Base-by-base conservation (phyloP, 768 basidiomycete genomes). In the Macrolepiota fuliginosa region DNA sequence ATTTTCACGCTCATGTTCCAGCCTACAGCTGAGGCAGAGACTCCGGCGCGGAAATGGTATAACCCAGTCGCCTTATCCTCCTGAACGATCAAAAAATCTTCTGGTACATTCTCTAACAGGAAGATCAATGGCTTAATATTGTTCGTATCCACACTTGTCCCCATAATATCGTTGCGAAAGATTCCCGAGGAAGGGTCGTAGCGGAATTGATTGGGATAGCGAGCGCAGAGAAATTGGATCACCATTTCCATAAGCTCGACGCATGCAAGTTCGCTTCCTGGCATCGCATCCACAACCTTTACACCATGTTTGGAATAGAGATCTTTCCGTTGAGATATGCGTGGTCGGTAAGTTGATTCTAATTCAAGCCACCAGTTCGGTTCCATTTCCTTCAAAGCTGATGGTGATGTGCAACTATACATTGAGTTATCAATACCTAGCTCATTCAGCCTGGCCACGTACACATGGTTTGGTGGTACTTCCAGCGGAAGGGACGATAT, bases 391-490 rank as follows among this genome's bases (percentile, higher is more conserved):
- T 76, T 77, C 25, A 84, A 65, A 32, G 82, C 83, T 81, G 37
- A 5, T 15, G 24, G 22, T 39, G 12, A 36, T 47, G 15, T n/a
- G 5, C 17, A 5, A 11, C 11, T 19, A 29, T 54, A 22, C 0
- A 6, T 19, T 45, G 47, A 56, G 24, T 29, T 42, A 36, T 29
- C 19, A 15, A 19, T 35, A 35, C n/a, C 5, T 15, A 13, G 12
- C 19, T 0, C 13, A 45, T n/a, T 32, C 19, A 45, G 11, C 24
- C 9, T 24, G 6, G 39, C n/a, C n/a, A 65, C 76, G 37, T 67
- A 83, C 82, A 75, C 83, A 83, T 84, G n/a, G 72, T 83, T 64
- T 85, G 83, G 63, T 83, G 77, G 58, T 83, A 85, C 51, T 72
- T 72, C 82, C 83, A 85, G 63, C 82, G 76, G 64, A 85, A 82